phyloP scores from a whole-genome alignment of 1,284 basidiomycete species.

The Sanghuangporus weigelae region DNA sequence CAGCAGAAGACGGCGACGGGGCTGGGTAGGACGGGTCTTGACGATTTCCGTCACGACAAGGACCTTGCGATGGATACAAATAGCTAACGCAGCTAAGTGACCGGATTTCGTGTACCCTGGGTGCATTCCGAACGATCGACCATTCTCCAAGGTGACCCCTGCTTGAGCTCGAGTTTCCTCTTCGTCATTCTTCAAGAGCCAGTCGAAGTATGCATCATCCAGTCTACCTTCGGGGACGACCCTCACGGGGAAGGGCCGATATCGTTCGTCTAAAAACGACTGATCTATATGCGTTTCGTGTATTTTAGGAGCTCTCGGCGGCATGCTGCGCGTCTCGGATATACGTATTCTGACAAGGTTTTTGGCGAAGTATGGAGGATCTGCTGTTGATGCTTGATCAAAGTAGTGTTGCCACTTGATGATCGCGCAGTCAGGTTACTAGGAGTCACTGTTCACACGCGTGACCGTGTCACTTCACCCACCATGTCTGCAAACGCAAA shows the following conservation, averaged over 20 bases:
- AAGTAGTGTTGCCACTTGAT: neutral
- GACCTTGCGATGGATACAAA: neutral
- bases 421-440: neutral
- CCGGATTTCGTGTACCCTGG: slow-evolving; percentile 4
- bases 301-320: slow-evolving; percentile 2
- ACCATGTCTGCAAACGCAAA: neutral
- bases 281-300: neutral
- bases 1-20: neutral
- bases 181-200: neutral
- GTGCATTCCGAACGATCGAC: slow-evolving; percentile 4
- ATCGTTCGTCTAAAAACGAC: neutral
- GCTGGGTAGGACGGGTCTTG: neutral
- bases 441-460: neutral
- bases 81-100: neutral
- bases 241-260: neutral
- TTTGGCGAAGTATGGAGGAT: neutral
- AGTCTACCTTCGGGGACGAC: neutral
- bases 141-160: neutral
- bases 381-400: neutral
- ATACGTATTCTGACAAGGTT: neutral
- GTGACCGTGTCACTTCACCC: neutral
- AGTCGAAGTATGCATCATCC: neutral
- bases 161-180: neutral
- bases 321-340: neutral
- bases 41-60: slow-evolving; percentile 5